phyloP scores from a whole-genome alignment of 441 rosid species.

The Kokia cookei region DNA sequence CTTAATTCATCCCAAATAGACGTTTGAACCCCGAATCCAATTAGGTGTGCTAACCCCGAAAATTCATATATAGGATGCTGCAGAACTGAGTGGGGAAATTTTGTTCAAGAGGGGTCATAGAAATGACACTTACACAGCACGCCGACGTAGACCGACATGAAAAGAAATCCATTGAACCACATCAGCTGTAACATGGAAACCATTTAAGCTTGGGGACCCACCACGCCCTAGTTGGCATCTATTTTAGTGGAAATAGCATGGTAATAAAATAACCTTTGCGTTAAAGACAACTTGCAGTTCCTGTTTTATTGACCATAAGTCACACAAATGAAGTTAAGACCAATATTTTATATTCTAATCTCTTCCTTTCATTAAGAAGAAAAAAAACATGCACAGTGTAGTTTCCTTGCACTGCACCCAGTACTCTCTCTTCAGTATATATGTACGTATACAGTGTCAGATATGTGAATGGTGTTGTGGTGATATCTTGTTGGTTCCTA shows the following conservation, averaged over 20 bases:
- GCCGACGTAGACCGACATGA: constrained; percentile 14
- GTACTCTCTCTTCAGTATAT: background rate
- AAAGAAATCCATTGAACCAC: constrained; percentile 2
- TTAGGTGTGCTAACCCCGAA: background rate
- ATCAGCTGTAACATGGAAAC: constrained; percentile 30
- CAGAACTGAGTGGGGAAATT: background rate
- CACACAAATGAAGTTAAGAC: background rate
- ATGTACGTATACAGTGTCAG: too few species aligned
- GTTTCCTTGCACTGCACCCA: background rate
- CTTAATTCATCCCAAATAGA: background rate
- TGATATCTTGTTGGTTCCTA: background rate
- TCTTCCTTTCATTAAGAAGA: background rate
- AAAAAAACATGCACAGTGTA: background rate
- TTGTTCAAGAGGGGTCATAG: constrained; percentile 2
- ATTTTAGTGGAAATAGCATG: background rate
- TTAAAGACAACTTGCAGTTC: background rate
- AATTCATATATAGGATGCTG: background rate
- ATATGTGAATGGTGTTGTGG: background rate
- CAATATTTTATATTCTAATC: background rate
- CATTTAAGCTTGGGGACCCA: constrained; percentile 12
- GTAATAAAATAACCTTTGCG: background rate
- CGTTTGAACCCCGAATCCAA: background rate
- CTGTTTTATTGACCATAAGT: background rate
- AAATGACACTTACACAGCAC: background rate
- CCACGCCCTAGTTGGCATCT: background rate